These are phyloP conservation scores for Fusarium sororula DNA, from an alignment of 2,329 filamentous ascomycete genomes.

Conservation along the genomic window DNA sequence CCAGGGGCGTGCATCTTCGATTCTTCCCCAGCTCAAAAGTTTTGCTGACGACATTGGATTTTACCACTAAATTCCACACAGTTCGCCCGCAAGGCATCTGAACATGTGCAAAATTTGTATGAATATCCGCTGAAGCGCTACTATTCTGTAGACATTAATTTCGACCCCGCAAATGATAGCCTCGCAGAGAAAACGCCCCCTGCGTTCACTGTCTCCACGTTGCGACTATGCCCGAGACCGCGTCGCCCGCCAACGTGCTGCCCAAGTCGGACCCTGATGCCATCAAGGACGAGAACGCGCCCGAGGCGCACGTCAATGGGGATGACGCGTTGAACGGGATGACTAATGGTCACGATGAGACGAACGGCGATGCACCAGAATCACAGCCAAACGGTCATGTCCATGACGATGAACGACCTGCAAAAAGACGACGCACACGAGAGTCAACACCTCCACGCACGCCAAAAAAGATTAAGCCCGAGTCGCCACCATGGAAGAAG, in stretches of 20 bases:
- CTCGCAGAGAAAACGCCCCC: constrained; percentile 63
- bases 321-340: constrained; percentile 32
- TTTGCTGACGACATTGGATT: constrained; percentile 62
- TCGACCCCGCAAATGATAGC: constrained; percentile 65
- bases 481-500: constrained; percentile 94
- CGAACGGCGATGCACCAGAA: constrained; percentile 40
- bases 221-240: constrained; percentile 68
- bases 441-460: constrained; percentile 56
- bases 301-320: constrained; percentile 18
- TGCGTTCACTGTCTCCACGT: constrained; percentile 53
- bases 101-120: constrained; percentile 64
- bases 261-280: constrained; percentile 44
- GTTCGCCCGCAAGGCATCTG: constrained; percentile 58
- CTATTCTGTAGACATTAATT: constrained; percentile 65
- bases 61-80: constrained; percentile 54
- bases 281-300: constrained; percentile 40
- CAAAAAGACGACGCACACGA: constrained; percentile 72
- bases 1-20: constrained; percentile 41
- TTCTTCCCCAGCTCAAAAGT: constrained; percentile 51
- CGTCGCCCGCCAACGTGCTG: constrained; percentile 60
- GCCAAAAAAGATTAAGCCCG: constrained; percentile 55
- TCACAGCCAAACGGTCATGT: constrained; percentile 51
- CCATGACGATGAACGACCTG: constrained; percentile 59
- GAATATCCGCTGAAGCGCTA: constrained; percentile 55
- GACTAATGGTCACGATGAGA: constrained; percentile 19